Base-by-base conservation (phyloP, 139 green algal genomes). In the Gonium pectorale region DNA sequence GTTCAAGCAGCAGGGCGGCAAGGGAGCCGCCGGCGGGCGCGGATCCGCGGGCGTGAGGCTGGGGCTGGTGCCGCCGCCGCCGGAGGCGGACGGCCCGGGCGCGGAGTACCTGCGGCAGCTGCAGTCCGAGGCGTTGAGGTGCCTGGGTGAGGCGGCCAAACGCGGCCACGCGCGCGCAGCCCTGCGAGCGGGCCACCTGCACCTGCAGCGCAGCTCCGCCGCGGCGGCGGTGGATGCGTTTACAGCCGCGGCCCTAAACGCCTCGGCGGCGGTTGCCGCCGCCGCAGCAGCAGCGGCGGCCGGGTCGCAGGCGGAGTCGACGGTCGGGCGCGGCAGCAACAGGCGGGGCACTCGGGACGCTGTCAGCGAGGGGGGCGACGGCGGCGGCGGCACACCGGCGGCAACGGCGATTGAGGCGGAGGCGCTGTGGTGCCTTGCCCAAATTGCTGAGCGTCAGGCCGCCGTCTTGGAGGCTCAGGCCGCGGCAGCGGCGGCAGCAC, bases 391-490 rank as follows among this genome's bases (percentile, higher is more conserved):
- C 9, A 15, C 31, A 29, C 21, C 29, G 56, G 59, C 41, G 24
- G 41, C 40, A 1, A 13, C 56, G 37, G 43, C 44, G 31, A 19
- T 73, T 41, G 77, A 83, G 77, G 62, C 62, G n/a, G 77, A 83
- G 59, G 77, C 60, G 22, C 22, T 83, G n/a, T 83, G 77, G 77
- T 83, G 77, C 62, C 44, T 83, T n/a, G 77, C 77, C 43, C 77
- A 83, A 62, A 31, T 83, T n/a, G 77, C 77, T 60, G 77, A 83
- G 77, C 31, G 77, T 24, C 77, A 83, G 77, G 62, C 60, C 2
- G 62, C 62, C 7, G 77, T 83, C 43, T 26, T 83, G 33, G 77
- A 83, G 77, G 77, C 31, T 7, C 62, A 44, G 8, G 66, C 62
- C 11, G 38, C 37, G 38, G 38, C 24, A 17, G 72, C 35, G 8